A percentile compares a stretch with the other conserved stretches of the same genome.
Conservation (phyloP, 164 flowering plant species). For the Sextonia rubra region DNA sequence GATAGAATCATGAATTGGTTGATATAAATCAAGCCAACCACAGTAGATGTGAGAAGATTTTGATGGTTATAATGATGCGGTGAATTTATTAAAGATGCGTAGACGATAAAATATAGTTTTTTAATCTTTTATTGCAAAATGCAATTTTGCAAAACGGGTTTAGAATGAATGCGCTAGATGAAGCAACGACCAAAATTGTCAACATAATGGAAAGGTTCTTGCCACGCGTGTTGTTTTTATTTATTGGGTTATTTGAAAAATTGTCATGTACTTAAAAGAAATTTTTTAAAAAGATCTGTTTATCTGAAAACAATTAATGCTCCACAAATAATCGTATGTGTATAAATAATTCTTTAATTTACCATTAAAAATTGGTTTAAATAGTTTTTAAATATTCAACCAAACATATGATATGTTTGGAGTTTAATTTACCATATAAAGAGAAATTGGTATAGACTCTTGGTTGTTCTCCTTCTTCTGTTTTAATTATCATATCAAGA, state of each 20-base stretch:
- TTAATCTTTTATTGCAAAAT: background rate
- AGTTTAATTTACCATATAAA: background rate
- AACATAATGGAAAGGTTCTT: background rate
- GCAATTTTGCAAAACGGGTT: background rate
- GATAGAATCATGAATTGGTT: too few species aligned
- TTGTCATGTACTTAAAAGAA: background rate
- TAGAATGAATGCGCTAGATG: background rate
- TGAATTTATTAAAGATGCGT: background rate
- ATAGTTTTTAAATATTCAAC: background rate
- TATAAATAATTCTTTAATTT: background rate
- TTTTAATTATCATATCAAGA: background rate
- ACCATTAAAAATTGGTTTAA: background rate
- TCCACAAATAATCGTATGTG: background rate
- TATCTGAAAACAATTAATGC: background rate
- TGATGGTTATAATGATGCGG: background rate
- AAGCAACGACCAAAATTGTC: background rate
- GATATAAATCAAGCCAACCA: background rate
- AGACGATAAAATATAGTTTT: background rate
- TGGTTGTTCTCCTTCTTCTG: background rate
- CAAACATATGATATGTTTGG: background rate
- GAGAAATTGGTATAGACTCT: background rate
- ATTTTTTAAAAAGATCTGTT: background rate
- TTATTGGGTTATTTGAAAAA: background rate
- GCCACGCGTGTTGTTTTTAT: background rate
- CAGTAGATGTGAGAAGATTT: background rate